Evolutionary conservation across 257 asterid genomes (phyloP).

Genomic region (Parsonsia alboflavescens): DNA sequence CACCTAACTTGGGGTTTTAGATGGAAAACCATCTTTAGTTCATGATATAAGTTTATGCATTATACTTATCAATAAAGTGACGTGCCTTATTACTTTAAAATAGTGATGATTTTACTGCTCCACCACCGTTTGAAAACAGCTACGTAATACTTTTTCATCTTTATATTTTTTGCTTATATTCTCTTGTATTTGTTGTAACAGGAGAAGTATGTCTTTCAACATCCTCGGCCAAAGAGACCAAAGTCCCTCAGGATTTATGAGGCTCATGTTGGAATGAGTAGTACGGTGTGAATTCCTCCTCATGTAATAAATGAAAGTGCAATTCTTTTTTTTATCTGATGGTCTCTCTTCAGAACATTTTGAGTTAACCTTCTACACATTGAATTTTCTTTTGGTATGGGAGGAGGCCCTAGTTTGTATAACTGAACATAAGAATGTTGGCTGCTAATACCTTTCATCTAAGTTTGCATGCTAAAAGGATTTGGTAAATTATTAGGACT

Average conservation of each 20-base stretch:
- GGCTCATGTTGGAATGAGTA: conserved; percentile 97
- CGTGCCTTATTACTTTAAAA: neutral
- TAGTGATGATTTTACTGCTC: neutral
- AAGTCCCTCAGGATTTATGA: conserved; percentile 87
- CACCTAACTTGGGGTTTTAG: neutral
- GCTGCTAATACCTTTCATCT: neutral
- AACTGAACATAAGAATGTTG: neutral
- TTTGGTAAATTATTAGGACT: neutral
- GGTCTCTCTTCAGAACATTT: neutral
- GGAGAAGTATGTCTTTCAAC: conserved; percentile 76
- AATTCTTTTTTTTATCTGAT: neutral
- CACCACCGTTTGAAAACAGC: neutral
- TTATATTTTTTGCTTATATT: neutral
- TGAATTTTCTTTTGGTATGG: neutral
- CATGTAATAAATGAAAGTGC: conserved; percentile 18
- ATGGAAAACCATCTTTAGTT: neutral
- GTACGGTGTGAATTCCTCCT: conserved; percentile 63
- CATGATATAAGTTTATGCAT: neutral
- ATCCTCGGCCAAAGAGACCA: conserved; percentile 90
- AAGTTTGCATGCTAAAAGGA: neutral
- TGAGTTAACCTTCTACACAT: neutral
- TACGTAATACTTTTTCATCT: neutral
- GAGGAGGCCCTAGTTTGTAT: neutral
- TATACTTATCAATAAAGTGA: neutral
- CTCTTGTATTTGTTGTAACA: conserved; percentile 18